Percentiles rank a stretch among this genome's conserved stretches.
phyloP scores from a whole-genome alignment of 768 basidiomycete genomes.

The Fibroporia radiculosa region DNA sequence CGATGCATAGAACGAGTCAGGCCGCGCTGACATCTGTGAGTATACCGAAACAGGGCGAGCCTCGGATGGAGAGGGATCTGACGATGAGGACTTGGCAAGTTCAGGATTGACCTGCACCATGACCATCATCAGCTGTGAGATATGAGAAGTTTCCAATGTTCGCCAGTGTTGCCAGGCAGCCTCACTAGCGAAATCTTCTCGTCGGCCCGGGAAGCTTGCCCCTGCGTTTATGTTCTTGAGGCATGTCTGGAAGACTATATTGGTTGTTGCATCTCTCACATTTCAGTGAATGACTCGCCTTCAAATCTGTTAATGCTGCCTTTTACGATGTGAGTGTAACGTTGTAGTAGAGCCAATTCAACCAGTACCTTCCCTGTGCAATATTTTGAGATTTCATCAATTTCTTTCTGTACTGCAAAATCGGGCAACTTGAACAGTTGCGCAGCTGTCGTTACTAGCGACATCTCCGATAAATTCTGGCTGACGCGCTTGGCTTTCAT shows the following conservation, averaged over 20 bases:
- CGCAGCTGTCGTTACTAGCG: constrained; percentile 61
- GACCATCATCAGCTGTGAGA: constrained; percentile 82
- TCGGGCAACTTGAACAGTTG: constrained; percentile 69
- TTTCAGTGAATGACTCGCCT: constrained; percentile 39
- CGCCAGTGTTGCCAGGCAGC: constrained; percentile 83
- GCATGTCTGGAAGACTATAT: constrained; percentile 50
- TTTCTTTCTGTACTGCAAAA: constrained; percentile 60
- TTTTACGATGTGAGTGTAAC: constrained; percentile 20
- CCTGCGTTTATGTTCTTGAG: constrained; percentile 88
- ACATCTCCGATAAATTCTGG: constrained; percentile 64
- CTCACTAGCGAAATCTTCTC: constrained; percentile 81
- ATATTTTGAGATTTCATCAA: constrained; percentile 52
- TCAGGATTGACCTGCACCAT: constrained; percentile 86
- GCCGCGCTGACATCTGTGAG: constrained; percentile 22
- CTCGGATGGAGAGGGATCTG: constrained; percentile 34
- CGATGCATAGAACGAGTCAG: constrained; percentile 17
- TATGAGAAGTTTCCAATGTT: constrained; percentile 68
- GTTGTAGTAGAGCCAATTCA: neutral
- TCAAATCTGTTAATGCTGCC: constrained; percentile 84
- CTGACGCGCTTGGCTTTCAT: constrained; percentile 27
- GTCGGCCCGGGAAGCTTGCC: constrained; percentile 72
- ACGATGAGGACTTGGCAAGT: constrained; percentile 69
- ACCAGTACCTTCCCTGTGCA: constrained; percentile 64
- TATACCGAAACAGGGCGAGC: constrained; percentile 55
- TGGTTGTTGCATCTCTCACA: constrained; percentile 3